These are phyloP conservation scores for Mariannaea elegans DNA, from an alignment of 2,329 filamentous ascomycete genomes.

Conservation along the genomic window DNA sequence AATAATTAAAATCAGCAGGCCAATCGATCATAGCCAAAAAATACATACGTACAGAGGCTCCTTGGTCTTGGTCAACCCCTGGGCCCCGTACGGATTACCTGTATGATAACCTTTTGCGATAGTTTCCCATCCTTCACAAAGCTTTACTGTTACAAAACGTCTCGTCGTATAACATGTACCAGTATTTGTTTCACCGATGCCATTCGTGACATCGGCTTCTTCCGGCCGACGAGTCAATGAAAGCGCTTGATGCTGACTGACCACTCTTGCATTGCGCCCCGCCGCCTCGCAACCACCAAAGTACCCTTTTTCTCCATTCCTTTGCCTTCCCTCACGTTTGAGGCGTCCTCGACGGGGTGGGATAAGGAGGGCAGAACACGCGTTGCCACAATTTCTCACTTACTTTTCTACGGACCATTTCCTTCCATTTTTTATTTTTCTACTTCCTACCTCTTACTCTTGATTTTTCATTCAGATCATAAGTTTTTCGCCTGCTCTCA, in stretches of 20 bases:
- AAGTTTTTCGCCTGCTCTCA: not conserved
- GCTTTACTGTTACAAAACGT: no score
- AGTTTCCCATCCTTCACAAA: no score
- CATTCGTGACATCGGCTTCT: not conserved
- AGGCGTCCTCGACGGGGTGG: not conserved
- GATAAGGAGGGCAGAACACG: not conserved
- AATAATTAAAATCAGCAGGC: no score
- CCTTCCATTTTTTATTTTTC: not conserved
- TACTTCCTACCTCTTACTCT: not conserved
- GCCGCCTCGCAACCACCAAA: constrained; percentile 18
- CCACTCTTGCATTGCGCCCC: constrained; percentile 13
- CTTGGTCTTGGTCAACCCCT: no score
- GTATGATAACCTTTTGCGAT: no score
- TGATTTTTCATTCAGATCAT: not conserved
- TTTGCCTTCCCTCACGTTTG: not conserved
- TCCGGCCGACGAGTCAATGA: not conserved
- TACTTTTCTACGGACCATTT: constrained; percentile 1
- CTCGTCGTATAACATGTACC: no score
- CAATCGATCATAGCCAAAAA: no score
- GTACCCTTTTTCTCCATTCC: not conserved
- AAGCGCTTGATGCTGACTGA: not conserved
- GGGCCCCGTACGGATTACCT: no score
- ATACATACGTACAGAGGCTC: no score
- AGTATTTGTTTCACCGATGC: constrained; percentile 2
- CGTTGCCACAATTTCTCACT: not conserved